Conservation (phyloP, 1,284 basidiomycete genomes). For the Wolfiporia cocos region DNA sequence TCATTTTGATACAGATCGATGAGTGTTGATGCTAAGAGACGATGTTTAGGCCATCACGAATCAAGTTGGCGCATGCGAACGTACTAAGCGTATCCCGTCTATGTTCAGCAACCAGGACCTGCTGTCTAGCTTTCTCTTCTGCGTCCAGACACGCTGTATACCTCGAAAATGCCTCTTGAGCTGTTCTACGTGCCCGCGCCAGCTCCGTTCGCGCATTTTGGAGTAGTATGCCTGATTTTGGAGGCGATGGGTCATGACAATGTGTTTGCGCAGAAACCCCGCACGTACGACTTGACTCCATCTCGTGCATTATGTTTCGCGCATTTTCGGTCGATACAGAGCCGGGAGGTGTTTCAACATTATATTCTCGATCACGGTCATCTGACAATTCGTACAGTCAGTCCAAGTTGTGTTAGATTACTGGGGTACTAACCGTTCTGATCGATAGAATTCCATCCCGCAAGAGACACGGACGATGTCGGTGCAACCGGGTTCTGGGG, state of each 20-base stretch:
- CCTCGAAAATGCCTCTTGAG: conserved; percentile 62
- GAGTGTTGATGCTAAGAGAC: conserved; percentile 20
- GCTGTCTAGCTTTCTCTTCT: conserved; percentile 58
- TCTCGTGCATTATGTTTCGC: conserved; percentile 18
- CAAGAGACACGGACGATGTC: too few relatives aligned
- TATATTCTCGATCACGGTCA: not conserved
- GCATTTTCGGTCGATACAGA: conserved; percentile 2
- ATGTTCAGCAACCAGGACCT: conserved; percentile 58
- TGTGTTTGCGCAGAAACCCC: not conserved
- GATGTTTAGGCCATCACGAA: conserved; percentile 2
- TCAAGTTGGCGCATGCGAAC: conserved; percentile 12
- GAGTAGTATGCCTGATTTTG: conserved; percentile 35
- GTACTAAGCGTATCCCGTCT: conserved; percentile 65
- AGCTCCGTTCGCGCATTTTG: conserved; percentile 34
- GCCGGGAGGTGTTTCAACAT: too few relatives aligned
- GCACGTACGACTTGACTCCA: conserved; percentile 20
- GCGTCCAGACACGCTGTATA: conserved; percentile 65
- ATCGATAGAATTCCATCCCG: too few relatives aligned
- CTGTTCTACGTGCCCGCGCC: conserved; percentile 58
- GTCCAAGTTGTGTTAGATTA: too few relatives aligned
- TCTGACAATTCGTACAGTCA: too few relatives aligned
- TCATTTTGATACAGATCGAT: conserved; percentile 17
- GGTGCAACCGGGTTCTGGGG: too few relatives aligned
- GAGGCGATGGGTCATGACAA: too few relatives aligned
- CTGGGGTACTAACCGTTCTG: too few relatives aligned